phyloP scores from a whole-genome alignment of 139 green algal species.

The Chlorella sp. region DNA sequence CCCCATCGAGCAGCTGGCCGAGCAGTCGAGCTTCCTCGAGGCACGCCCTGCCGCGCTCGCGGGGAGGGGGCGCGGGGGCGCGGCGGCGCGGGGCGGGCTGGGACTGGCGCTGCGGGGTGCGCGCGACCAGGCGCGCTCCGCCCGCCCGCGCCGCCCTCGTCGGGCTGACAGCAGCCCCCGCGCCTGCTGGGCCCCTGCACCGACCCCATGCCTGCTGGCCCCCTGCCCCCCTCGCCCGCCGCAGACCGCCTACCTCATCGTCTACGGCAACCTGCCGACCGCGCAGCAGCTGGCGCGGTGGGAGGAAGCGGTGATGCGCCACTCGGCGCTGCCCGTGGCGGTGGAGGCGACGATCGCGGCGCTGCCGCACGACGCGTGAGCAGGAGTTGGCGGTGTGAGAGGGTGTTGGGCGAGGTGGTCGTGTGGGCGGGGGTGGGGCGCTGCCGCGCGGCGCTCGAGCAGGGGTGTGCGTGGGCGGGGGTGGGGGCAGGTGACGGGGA shows the following conservation, averaged over 20 bases:
- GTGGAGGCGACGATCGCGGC: constrained; percentile 74
- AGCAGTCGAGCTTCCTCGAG: constrained; percentile 86
- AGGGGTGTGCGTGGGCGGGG: too few relatives aligned
- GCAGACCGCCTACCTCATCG: constrained; percentile 73
- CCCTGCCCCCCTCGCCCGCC: too few relatives aligned
- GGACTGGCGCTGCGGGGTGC: too few relatives aligned
- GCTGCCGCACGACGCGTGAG: constrained; percentile 91
- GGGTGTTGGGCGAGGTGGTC: too few relatives aligned
- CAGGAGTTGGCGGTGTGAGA: too few relatives aligned
- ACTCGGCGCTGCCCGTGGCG: constrained; percentile 78
- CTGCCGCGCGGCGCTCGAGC: too few relatives aligned
- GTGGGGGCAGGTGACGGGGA: too few relatives aligned
- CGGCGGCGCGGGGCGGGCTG: too few relatives aligned
- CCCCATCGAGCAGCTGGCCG: constrained; percentile 95
- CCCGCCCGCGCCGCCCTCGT: too few relatives aligned
- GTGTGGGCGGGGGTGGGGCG: too few relatives aligned
- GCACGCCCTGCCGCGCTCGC: background rate
- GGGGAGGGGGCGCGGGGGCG: background rate
- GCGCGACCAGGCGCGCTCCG: too few relatives aligned
- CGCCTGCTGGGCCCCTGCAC: background rate
- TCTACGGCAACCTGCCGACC: constrained; percentile 88
- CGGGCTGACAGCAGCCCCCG: background rate
- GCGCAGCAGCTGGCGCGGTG: constrained; percentile 58
- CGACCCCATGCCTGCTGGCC: background rate
- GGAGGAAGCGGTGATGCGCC: constrained; percentile 82